phyloP scores from a whole-genome alignment of 2,329 filamentous ascomycete species.

The Diaporthe batatas region DNA sequence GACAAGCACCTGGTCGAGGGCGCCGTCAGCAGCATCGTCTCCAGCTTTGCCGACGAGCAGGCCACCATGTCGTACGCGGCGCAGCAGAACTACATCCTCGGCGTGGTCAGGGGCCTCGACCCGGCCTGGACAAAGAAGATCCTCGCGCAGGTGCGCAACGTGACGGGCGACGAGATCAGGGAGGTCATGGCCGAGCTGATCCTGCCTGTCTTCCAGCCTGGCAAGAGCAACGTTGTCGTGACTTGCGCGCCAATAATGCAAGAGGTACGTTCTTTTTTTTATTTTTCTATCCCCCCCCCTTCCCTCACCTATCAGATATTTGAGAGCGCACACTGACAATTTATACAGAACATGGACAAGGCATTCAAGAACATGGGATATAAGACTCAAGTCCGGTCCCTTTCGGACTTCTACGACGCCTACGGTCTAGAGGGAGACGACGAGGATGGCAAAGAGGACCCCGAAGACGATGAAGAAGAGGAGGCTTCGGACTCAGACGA shows the following conservation, averaged over 20 bases:
- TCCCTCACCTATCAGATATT: background rate
- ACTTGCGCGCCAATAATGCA: conserved; percentile 89
- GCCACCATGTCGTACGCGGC: conserved; percentile 87
- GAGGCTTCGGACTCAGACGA: conserved; percentile 72
- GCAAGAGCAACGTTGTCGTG: conserved; percentile 85
- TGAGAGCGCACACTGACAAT: background rate
- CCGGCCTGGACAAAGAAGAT: conserved; percentile 84
- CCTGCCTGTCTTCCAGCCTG: conserved; percentile 82
- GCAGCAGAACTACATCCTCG: conserved; percentile 83
- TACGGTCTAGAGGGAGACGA: conserved; percentile 81
- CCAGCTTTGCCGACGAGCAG: conserved; percentile 88
- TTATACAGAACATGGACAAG: conserved; percentile 77
- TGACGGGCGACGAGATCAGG: conserved; percentile 82
- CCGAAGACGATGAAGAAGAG: conserved; percentile 72
- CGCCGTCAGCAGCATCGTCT: conserved; percentile 90
- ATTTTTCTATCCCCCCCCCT: too few species aligned
- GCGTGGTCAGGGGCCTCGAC: conserved; percentile 81
- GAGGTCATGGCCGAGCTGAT: conserved; percentile 80
- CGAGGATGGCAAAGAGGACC: conserved; percentile 69
- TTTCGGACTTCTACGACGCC: conserved; percentile 88
- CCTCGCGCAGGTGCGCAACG: conserved; percentile 80
- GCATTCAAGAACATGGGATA: conserved; percentile 84
- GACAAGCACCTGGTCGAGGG: conserved; percentile 89
- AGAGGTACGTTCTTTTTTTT: conserved; percentile 71
- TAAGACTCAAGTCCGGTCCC: conserved; percentile 78